These are phyloP conservation scores for Lentinula detonsa DNA, from an alignment of 768 basidiomycete species.

Conservation along the genomic window DNA sequence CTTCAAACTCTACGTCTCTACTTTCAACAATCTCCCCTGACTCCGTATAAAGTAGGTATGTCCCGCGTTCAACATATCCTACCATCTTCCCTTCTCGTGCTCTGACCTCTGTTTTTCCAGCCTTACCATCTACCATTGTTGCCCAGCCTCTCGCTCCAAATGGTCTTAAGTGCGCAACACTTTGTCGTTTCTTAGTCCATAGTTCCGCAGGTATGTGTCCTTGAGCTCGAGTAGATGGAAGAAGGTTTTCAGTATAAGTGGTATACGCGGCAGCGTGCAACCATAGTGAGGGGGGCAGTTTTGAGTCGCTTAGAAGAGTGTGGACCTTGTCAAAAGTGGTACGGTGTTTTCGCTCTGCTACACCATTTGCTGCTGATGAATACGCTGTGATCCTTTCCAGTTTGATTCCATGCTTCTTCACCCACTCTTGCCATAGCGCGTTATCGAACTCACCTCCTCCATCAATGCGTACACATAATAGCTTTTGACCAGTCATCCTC, in stretches of 20 bases:
- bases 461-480: not conserved
- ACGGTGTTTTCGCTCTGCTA: conserved; percentile 11
- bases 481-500: not conserved
- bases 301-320: not conserved
- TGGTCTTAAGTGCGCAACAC: not conserved
- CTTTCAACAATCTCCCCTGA: not conserved
- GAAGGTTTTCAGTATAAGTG: not conserved
- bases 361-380: not conserved
- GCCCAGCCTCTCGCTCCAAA: not conserved
- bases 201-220: too few species aligned
- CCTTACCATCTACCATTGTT: not conserved
- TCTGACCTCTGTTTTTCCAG: not conserved
- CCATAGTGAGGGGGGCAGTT: not conserved
- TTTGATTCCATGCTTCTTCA: conserved; percentile 13
- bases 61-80: not conserved
- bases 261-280: not conserved
- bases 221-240: too few species aligned
- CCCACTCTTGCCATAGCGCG: conserved; percentile 3
- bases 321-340: not conserved
- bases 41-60: too few species aligned
- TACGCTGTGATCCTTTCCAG: conserved; percentile 16
- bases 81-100: not conserved
- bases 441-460: conserved; percentile 19
- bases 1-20: not conserved
- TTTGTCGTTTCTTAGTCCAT: too few species aligned